Conservation (phyloP, 495 filamentous ascomycete species). For the Stereocaulon alpinum region DNA sequence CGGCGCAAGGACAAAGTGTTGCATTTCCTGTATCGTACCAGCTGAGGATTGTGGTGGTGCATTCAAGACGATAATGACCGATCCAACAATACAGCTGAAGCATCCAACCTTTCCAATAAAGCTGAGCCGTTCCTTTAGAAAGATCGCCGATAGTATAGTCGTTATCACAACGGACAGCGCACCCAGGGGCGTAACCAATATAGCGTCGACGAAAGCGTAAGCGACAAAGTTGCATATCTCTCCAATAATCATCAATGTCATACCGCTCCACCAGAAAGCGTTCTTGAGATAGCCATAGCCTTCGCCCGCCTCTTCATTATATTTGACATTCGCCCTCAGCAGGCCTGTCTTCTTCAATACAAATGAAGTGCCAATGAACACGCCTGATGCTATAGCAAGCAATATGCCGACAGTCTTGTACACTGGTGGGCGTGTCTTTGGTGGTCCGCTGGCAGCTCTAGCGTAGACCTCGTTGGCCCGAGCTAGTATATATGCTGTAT, state of each 20-base stretch:
- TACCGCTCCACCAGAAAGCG: constrained; percentile 87
- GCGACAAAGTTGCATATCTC: constrained; percentile 97
- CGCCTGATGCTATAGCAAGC: constrained; percentile 75
- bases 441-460: constrained; percentile 24
- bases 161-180: constrained; percentile 94
- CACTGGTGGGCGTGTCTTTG: constrained; percentile 38
- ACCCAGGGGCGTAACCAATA: constrained; percentile 87
- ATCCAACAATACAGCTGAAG: constrained; percentile 88
- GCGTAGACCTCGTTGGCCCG: constrained; percentile 39
- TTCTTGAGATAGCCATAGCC: constrained; percentile 99
- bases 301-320: constrained; percentile 91
- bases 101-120: constrained; percentile 95
- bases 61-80: constrained; percentile 88
- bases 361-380: constrained; percentile 93
- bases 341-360: constrained; percentile 91
- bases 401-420: constrained; percentile 87
- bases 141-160: constrained; percentile 86
- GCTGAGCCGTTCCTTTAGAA: constrained; percentile 88
- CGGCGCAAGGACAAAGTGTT: constrained; percentile 75
- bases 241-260: constrained; percentile 94
- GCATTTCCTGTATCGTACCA: constrained; percentile 83
- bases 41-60: constrained; percentile 80
- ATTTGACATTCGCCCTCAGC: constrained; percentile 88
- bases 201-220: constrained; percentile 95
- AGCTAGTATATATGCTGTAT: constrained; percentile 30